Percentiles rank a stretch among this genome's conserved stretches.
Conservation (phyloP, 192 early-diverging fungal genomes). For the Mortierella hygrophila region DNA sequence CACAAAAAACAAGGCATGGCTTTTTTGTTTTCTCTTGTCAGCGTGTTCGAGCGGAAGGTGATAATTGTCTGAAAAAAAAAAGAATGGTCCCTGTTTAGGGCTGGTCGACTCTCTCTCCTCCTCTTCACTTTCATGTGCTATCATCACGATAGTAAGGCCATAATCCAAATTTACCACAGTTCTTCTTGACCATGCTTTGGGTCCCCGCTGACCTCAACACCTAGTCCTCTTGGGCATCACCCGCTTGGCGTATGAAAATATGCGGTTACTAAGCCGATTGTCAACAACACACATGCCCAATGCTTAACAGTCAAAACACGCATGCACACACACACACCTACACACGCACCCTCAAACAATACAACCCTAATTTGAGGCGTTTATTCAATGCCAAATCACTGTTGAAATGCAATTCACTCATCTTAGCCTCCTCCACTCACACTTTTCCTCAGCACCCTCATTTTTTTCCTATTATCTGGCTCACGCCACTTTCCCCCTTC, state of each 20-base stretch:
- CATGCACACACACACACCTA: background rate
- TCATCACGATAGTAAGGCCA: background rate
- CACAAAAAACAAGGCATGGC: background rate
- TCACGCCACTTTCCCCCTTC: conserved; percentile 13
- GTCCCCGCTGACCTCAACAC: background rate
- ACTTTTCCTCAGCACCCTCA: background rate
- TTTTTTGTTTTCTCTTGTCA: background rate
- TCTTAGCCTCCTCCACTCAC: background rate
- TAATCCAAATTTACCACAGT: background rate
- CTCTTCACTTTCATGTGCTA: background rate
- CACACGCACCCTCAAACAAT: background rate
- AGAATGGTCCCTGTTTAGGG: background rate
- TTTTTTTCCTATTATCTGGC: background rate
- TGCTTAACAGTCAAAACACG: background rate
- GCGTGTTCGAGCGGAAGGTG: background rate
- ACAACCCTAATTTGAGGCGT: background rate
- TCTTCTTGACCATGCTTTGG: background rate
- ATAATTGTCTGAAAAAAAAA: background rate
- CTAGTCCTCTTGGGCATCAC: background rate
- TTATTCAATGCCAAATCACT: background rate
- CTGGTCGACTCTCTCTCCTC: background rate
- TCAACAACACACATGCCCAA: background rate
- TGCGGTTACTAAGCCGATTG: conserved; percentile 5
- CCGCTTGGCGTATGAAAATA: background rate
- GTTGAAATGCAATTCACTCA: background rate